phyloP scores from a whole-genome alignment of 345 rosid species.

The Syzygium jambos region DNA sequence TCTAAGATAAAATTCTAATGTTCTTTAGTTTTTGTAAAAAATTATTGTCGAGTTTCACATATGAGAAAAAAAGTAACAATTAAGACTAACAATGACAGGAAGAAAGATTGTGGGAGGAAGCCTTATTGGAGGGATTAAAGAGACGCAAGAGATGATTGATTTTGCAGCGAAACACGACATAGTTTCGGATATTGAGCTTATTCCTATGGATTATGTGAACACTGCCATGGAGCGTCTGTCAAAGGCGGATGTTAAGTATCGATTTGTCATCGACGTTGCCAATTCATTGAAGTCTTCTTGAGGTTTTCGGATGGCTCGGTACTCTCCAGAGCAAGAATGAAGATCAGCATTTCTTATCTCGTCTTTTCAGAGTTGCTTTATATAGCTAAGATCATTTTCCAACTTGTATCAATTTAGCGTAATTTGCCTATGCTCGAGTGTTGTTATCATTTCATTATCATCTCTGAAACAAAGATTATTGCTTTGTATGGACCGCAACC shows the following conservation, averaged over 20 bases:
- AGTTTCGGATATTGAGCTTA: slow-evolving; percentile 9
- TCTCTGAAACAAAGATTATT: background rate
- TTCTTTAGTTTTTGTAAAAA: background rate
- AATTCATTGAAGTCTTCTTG: slow-evolving; percentile 3
- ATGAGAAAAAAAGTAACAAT: background rate
- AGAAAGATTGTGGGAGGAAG: slow-evolving; percentile 18
- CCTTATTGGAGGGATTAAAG: slow-evolving; percentile 14
- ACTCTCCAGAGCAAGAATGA: background rate
- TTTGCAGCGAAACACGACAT: slow-evolving; percentile 14
- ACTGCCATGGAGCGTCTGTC: slow-evolving; percentile 13
- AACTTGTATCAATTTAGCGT: background rate
- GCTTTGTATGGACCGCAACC: background rate
- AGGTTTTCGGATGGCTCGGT: background rate
- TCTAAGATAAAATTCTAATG: background rate
- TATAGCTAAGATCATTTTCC: background rate
- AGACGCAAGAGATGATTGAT: slow-evolving; percentile 27
- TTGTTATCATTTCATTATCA: background rate
- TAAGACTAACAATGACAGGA: background rate
- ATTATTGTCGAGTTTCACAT: background rate
- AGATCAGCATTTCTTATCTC: background rate
- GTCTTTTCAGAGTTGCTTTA: background rate
- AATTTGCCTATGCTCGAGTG: background rate
- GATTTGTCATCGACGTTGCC: slow-evolving; percentile 21
- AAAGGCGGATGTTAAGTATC: slow-evolving; percentile 10
- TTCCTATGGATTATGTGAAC: slow-evolving; percentile 18